Conservation (phyloP, 2,329 filamentous ascomycete genomes). For the Trematosphaeria pertusa region DNA sequence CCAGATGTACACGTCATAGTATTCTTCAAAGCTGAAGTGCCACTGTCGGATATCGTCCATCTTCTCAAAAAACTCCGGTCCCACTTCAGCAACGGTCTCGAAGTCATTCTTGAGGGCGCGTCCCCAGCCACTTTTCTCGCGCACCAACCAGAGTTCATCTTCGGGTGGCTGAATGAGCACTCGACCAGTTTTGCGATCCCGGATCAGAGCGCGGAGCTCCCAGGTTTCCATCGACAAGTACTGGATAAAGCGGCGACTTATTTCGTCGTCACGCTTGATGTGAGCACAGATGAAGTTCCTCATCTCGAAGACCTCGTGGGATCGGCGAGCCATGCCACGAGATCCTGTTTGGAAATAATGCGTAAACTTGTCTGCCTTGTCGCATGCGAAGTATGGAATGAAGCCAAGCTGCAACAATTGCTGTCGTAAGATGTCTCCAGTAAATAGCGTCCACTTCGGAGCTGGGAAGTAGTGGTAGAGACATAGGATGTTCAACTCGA, state of each 20-base stretch:
- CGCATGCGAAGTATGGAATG: slow-evolving; percentile 45
- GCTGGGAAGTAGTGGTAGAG: slow-evolving; percentile 57
- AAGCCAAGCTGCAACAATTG: slow-evolving; percentile 53
- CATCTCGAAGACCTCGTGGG: slow-evolving; percentile 44
- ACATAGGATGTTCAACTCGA: slow-evolving; percentile 55
- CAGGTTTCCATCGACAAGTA: slow-evolving; percentile 51
- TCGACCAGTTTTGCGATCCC: slow-evolving; percentile 50
- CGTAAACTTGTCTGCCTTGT: slow-evolving; percentile 43
- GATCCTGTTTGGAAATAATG: slow-evolving; percentile 42
- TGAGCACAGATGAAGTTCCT: slow-evolving; percentile 53
- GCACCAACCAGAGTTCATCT: slow-evolving; percentile 49
- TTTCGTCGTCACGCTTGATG: slow-evolving; percentile 52
- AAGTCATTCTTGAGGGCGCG: slow-evolving; percentile 50
- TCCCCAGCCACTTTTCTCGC: slow-evolving; percentile 49
- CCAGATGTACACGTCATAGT: slow-evolving; percentile 55
- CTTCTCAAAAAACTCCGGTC: slow-evolving; percentile 49
- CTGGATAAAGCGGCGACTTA: slow-evolving; percentile 52
- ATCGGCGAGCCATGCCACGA: slow-evolving; percentile 39
- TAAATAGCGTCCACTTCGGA: slow-evolving; percentile 54
- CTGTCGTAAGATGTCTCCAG: slow-evolving; percentile 47
- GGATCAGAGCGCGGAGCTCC: slow-evolving; percentile 49
- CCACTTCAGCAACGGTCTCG: slow-evolving; percentile 44
- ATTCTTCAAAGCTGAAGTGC: slow-evolving; percentile 52
- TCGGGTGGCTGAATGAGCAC: slow-evolving; percentile 47
- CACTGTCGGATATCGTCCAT: slow-evolving; percentile 47